These are phyloP conservation scores for Termitomyces sp. DNA, from an alignment of 1,284 basidiomycete genomes.

Conservation along the genomic window DNA sequence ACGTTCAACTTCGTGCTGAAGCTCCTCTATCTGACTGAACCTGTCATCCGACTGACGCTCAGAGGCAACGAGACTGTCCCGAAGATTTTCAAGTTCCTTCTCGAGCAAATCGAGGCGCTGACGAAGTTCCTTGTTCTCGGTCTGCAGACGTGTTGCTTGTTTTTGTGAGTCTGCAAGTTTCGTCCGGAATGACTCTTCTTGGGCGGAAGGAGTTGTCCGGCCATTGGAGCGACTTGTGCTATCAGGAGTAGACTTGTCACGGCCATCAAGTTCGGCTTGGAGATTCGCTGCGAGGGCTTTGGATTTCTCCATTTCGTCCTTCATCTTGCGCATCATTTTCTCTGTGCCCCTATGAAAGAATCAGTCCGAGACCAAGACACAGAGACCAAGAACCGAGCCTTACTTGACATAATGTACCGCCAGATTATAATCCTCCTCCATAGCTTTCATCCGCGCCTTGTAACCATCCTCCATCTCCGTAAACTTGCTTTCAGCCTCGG, in stretches of 20 bases:
- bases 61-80: constrained; percentile 67
- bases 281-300: constrained; percentile 76
- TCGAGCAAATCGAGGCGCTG: constrained; percentile 71
- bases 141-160: constrained; percentile 62
- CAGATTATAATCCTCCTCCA: constrained; percentile 94
- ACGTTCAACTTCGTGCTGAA: constrained; percentile 77
- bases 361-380: constrained; percentile 16
- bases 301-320: constrained; percentile 88
- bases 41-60: constrained; percentile 76
- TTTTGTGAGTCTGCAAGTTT: constrained; percentile 71
- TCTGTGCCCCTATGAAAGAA: constrained; percentile 78
- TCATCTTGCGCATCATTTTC: constrained; percentile 98
- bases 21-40: constrained; percentile 68
- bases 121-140: constrained; percentile 74
- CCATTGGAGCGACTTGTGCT: constrained; percentile 68
- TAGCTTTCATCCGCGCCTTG: constrained; percentile 72
- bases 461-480: constrained; percentile 77
- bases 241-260: constrained; percentile 49
- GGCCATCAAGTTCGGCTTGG: constrained; percentile 76
- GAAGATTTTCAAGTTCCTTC: constrained; percentile 66
- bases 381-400: constrained; percentile 31
- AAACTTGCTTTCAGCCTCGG: constrained; percentile 68
- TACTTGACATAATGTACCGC: constrained; percentile 90
- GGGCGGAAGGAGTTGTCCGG: constrained; percentile 74
- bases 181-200: constrained; percentile 61